phyloP scores from a whole-genome alignment of 331 rosid species.

The Malus hybrid region DNA sequence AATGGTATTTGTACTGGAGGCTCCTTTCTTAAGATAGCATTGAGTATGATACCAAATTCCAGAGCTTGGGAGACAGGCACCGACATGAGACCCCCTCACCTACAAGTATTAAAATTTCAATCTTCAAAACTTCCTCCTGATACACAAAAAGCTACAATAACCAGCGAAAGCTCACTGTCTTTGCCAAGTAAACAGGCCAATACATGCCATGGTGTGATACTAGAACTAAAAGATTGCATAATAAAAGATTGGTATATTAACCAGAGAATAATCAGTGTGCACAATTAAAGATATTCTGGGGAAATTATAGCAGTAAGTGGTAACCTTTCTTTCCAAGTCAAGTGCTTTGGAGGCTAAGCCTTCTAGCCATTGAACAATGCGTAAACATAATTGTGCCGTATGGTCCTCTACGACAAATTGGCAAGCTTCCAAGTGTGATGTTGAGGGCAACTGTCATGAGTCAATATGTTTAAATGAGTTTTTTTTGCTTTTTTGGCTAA shows the following conservation, averaged over 20 bases:
- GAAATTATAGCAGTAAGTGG: background rate
- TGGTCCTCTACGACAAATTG: slow-evolving; percentile 81
- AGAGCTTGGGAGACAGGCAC: slow-evolving; percentile 77
- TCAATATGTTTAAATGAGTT: slow-evolving; percentile 14
- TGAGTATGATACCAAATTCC: slow-evolving; percentile 98
- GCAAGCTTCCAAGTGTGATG: slow-evolving; percentile 90
- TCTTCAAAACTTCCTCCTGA: background rate
- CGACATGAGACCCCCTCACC: slow-evolving; percentile 94
- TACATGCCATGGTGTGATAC: background rate
- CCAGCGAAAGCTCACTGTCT: background rate
- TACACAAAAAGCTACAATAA: background rate
- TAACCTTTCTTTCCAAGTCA: slow-evolving; percentile 87
- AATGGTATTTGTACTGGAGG: slow-evolving; percentile 44
- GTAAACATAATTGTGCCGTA: slow-evolving; percentile 78
- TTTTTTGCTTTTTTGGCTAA: background rate
- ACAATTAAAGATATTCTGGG: background rate
- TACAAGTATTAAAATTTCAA: slow-evolving; percentile 28
- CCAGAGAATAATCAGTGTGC: background rate
- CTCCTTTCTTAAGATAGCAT: slow-evolving; percentile 65
- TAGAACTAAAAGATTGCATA: background rate
- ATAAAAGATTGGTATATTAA: background rate
- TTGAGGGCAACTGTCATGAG: slow-evolving; percentile 60
- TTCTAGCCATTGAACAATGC: slow-evolving; percentile 96
- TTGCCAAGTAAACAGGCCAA: background rate
- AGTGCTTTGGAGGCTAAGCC: slow-evolving; percentile 89